Percentiles rank a stretch among this genome's conserved stretches.
Conservation (phyloP, 176 grass and related monocot species). For the Oryza rufipogon region DNA sequence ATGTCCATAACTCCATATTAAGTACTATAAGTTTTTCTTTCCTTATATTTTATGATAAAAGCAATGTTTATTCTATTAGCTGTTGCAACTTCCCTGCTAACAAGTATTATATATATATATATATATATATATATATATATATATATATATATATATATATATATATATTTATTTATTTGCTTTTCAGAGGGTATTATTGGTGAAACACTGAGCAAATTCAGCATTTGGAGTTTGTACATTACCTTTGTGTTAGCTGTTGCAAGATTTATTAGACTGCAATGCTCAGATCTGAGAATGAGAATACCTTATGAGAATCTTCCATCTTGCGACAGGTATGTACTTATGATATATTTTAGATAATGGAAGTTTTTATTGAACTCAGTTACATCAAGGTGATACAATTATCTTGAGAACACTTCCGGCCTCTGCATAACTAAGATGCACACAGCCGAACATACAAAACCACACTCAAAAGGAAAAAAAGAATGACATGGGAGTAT, state of each 20-base stretch:
- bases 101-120: background rate
- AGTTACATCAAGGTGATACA: too few relatives aligned
- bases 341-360: background rate
- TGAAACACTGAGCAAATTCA: constrained; percentile 97
- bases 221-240: constrained; percentile 99
- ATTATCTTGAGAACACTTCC: too few relatives aligned
- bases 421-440: too few relatives aligned
- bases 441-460: too few relatives aligned
- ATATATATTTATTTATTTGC: background rate
- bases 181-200: constrained; percentile 96
- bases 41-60: constrained; percentile 1
- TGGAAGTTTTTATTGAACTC: too few relatives aligned
- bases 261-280: constrained; percentile 98
- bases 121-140: background rate
- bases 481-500: too few relatives aligned
- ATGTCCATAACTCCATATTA: background rate
- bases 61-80: background rate
- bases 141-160: background rate
- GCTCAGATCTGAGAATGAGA: constrained; percentile 98
- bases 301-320: constrained; percentile 99
- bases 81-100: constrained; percentile 5
- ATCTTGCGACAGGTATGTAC: constrained; percentile 84
- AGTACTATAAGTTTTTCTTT: constrained; percentile 5
- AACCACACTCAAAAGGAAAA: too few relatives aligned
- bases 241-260: constrained; percentile 99